Evolutionary conservation across 2,329 filamentous ascomycete genomes (phyloP).

Genomic region (Calonectria pteridis): DNA sequence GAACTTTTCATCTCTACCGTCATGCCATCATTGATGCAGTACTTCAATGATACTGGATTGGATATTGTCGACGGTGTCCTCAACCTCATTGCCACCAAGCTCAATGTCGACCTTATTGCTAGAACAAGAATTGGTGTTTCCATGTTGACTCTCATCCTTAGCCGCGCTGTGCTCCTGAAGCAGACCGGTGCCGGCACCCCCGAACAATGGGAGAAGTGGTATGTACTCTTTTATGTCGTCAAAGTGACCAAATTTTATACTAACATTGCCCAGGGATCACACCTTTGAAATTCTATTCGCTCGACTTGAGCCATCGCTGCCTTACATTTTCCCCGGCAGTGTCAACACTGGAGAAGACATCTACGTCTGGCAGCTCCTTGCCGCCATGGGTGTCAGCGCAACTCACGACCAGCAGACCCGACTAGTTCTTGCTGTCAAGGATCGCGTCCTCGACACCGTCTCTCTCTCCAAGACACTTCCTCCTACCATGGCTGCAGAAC

Average conservation of each 20-base stretch:
- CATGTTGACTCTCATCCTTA: slow-evolving; percentile 93
- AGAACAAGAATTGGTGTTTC: slow-evolving; percentile 89
- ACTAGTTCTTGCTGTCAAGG: slow-evolving; percentile 95
- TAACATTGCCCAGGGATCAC: slow-evolving; percentile 68
- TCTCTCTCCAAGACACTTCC: slow-evolving; percentile 89
- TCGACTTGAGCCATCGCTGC: slow-evolving; percentile 83
- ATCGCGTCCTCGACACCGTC: slow-evolving; percentile 97
- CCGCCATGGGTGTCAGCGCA: slow-evolving; percentile 93
- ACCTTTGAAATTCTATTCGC: slow-evolving; percentile 92
- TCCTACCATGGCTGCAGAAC: slow-evolving; percentile 83
- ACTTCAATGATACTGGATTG: slow-evolving; percentile 90
- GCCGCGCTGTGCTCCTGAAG: slow-evolving; percentile 92
- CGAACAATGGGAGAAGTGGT: slow-evolving; percentile 86
- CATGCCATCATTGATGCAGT: slow-evolving; percentile 89
- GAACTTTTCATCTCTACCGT: slow-evolving; percentile 91
- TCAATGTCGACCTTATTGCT: slow-evolving; percentile 86
- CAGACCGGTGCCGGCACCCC: slow-evolving; percentile 79
- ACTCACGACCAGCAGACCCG: slow-evolving; percentile 95
- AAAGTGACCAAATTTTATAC: slow-evolving; percentile 26
- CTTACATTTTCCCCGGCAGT: slow-evolving; percentile 90
- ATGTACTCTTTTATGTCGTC: slow-evolving; percentile 44
- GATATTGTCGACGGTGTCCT: slow-evolving; percentile 92
- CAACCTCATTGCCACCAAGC: slow-evolving; percentile 84
- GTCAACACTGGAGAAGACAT: slow-evolving; percentile 92
- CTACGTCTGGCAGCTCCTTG: slow-evolving; percentile 98